Conservation (phyloP, 139 green algal genomes). For the Chlorella sp. region DNA sequence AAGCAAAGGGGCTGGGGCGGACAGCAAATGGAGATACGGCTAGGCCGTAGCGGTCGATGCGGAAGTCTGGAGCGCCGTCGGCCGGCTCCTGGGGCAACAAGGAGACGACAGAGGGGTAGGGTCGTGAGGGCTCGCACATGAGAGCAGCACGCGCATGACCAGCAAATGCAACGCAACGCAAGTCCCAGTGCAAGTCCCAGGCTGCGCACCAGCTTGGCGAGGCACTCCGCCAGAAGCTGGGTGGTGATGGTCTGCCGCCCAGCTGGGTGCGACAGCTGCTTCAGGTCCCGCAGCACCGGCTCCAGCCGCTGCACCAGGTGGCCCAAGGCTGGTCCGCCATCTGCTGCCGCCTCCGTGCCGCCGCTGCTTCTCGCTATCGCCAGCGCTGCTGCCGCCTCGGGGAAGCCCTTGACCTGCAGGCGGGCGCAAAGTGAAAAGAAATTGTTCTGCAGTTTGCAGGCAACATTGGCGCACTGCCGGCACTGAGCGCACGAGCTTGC, state of each 20-base stretch:
- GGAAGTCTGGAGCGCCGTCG: neutral
- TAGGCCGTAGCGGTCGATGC: neutral
- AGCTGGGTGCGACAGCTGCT: neutral
- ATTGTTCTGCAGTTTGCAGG: too few species aligned
- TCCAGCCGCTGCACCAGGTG: neutral
- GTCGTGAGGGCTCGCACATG: too few species aligned
- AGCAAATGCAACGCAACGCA: neutral
- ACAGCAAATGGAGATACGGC: neutral
- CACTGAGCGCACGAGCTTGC: too few species aligned
- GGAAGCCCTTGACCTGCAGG: too few species aligned
- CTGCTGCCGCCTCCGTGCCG: too few species aligned
- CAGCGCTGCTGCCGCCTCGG: too few species aligned
- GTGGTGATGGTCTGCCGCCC: neutral
- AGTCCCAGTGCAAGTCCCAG: too few species aligned
- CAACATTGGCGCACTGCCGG: too few species aligned
- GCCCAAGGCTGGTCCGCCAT: too few species aligned
- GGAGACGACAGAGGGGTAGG: neutral
- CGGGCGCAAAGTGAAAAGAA: too few species aligned
- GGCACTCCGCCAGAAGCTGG: neutral
- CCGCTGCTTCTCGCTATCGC: too few species aligned
- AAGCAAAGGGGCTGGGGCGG: neutral
- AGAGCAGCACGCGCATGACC: too few species aligned
- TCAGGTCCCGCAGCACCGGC: neutral
- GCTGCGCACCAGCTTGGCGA: neutral
- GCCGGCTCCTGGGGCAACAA: neutral